phyloP scores from a whole-genome alignment of 192 early-diverging fungal species.

The Mortierella claussenii region DNA sequence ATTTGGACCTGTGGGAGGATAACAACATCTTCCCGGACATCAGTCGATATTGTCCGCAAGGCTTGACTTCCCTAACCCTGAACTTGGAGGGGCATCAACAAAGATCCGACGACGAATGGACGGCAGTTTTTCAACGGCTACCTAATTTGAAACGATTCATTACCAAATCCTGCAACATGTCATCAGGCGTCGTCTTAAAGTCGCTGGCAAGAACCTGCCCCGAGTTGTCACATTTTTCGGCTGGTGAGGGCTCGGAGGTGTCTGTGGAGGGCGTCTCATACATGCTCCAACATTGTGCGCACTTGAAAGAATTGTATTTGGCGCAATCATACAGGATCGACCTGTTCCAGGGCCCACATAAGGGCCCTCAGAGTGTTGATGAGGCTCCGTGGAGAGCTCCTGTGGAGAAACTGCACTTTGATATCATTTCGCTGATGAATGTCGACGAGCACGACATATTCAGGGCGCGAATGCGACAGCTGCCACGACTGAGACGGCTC shows the following conservation, averaged over 20 bases:
- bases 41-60: no score
- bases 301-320: neutral
- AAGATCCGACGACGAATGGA: no score
- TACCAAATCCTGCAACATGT: neutral
- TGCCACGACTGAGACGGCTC: conserved; percentile 5
- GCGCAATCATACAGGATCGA: neutral
- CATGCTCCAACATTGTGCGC: neutral
- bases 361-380: no score
- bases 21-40: no score
- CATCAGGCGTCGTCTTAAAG: neutral
- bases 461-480: conserved; percentile 5
- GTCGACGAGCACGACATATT: conserved; percentile 7
- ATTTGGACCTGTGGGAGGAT: no score
- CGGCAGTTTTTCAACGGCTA: no score
- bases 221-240: neutral
- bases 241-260: neutral
- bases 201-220: conserved; percentile 2
- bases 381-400: conserved; percentile 15
- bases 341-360: neutral
- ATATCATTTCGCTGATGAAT: neutral
- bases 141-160: neutral
- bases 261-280: neutral
- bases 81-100: no score
- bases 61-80: no score
- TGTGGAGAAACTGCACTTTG: neutral